These are phyloP conservation scores for Fusarium lateritium DNA, from an alignment of 2,329 filamentous ascomycete genomes.

Conservation along the genomic window DNA sequence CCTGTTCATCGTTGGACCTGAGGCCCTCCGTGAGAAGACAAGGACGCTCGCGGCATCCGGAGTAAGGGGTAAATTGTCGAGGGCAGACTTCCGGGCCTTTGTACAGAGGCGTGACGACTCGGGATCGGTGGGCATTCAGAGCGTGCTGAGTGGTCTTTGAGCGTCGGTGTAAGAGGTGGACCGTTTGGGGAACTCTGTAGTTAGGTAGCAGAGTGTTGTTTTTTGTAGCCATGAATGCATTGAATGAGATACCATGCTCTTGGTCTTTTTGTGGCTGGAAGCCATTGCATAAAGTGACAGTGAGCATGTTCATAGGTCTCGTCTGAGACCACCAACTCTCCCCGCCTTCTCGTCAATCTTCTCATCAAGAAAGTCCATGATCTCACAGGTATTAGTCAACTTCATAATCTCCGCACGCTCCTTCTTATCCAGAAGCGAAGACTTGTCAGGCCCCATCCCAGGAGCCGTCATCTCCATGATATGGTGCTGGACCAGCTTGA, in stretches of 20 bases:
- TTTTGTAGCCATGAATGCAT: slow-evolving; percentile 39
- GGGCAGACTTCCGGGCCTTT: slow-evolving; percentile 85
- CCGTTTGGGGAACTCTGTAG: slow-evolving; percentile 16
- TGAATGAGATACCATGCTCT: slow-evolving; percentile 47
- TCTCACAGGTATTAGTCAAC: slow-evolving; percentile 67
- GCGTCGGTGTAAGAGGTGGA: slow-evolving; percentile 21
- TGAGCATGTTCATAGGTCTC: slow-evolving; percentile 51
- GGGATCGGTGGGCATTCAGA: slow-evolving; percentile 84
- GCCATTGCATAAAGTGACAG: neutral
- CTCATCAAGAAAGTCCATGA: slow-evolving; percentile 73
- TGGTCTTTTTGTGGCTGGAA: neutral
- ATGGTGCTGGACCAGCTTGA: slow-evolving; percentile 76
- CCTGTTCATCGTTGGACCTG: slow-evolving; percentile 91
- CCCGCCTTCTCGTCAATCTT: slow-evolving; percentile 58
- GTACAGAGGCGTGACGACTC: slow-evolving; percentile 89
- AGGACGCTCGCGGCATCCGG: slow-evolving; percentile 67
- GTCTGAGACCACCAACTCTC: slow-evolving; percentile 50
- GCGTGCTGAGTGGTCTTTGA: slow-evolving; percentile 77
- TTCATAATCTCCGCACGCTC: slow-evolving; percentile 67
- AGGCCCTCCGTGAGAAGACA: slow-evolving; percentile 80
- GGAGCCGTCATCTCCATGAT: slow-evolving; percentile 76
- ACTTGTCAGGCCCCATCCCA: slow-evolving; percentile 68
- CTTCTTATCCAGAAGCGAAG: slow-evolving; percentile 67
- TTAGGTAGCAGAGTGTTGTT: slow-evolving; percentile 18
- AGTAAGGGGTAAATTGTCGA: slow-evolving; percentile 69